Evolutionary conservation across 208 protist genomes (phyloP).

Genomic region (Acanthamoeba triangularis): DNA sequence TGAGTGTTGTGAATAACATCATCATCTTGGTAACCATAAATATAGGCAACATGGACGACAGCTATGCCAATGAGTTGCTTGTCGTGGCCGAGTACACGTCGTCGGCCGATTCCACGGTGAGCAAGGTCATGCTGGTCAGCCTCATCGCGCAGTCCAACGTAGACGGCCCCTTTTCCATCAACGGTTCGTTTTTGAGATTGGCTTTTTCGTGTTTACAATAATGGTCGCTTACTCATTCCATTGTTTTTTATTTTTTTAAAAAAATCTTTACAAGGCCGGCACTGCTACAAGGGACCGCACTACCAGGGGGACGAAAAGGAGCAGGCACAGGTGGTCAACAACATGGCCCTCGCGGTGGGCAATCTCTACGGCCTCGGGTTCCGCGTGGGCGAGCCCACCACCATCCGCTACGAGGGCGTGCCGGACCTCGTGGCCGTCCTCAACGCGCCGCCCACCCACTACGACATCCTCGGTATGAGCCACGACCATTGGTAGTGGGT

Average conservation of each 20-base stretch:
- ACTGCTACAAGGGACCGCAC: neutral
- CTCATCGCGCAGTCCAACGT: neutral
- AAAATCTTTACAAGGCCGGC: neutral
- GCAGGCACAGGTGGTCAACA: constrained; percentile 2
- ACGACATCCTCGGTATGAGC: constrained; percentile 8
- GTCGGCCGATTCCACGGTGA: neutral
- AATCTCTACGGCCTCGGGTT: constrained; percentile 45
- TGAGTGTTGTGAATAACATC: no score
- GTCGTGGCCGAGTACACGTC: constrained; percentile 3
- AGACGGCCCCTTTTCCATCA: neutral
- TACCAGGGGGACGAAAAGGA: neutral
- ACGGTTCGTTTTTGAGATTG: neutral
- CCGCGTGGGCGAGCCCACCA: constrained; percentile 50
- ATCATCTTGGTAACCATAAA: no score
- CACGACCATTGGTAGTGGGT: no score
- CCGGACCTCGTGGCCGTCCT: neutral
- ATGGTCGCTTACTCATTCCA: no score
- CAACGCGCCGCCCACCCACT: constrained; percentile 52
- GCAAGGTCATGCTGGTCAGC: constrained; percentile 1
- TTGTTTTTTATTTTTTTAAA: no score
- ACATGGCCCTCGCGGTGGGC: neutral
- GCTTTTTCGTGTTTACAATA: no score
- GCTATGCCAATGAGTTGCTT: neutral
- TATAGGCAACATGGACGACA: constrained; percentile 2
- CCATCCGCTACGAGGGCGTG: constrained; percentile 1